Base-by-base conservation (phyloP, 345 rosid species). In the Erysimum cheiranthoides region DNA sequence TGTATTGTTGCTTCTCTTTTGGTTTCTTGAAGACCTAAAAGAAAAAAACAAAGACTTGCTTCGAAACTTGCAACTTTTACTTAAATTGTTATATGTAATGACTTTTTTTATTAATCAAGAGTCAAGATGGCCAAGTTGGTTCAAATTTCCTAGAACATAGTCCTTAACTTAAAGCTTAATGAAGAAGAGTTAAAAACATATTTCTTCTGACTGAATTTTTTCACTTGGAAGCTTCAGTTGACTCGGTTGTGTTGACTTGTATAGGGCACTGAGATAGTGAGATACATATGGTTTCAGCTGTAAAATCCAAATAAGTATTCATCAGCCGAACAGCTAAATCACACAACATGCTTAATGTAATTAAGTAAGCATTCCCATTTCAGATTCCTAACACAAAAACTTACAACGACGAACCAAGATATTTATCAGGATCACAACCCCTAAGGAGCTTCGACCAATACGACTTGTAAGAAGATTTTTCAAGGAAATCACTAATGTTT, bases 221-320 rank as follows among this genome's bases (percentile, higher is more conserved):
- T 61, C 74, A 76, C 70, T 76, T 68, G 64, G 74, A 76, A 52
- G 64, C 58, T 68, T 32, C 69, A 7, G 56, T 40, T 74, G 67
- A 74, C 16, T 18, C 73, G 5, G 54, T 42, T 51, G 65, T 61
- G 66, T 69, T 60, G 34, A 61, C 79, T 9, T 68, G 34, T 11
- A 76, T 1, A 39, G 69, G 47, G 17, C 79, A 75, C 21, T 66
- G 73, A 74, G 73, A n/a, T n/a, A n/a, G n/a, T n/a, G n/a, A n/a
- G n/a, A 74, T 38, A 66, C 78, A 13, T 75, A 75, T 59, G 79
- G 79, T 67, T 75, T 75, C 45, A 67, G 62, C 74, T 75, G 68
- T n/a, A 49, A 60, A 6, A 60, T 9, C n/a, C 17, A 60, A 50
- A 47, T n/a, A 75, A 13, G 4, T 16, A 9, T 16, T 17, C 60